phyloP scores from a whole-genome alignment of 192 early-diverging fungal genomes.

The Chytriomyces hyalinus region DNA sequence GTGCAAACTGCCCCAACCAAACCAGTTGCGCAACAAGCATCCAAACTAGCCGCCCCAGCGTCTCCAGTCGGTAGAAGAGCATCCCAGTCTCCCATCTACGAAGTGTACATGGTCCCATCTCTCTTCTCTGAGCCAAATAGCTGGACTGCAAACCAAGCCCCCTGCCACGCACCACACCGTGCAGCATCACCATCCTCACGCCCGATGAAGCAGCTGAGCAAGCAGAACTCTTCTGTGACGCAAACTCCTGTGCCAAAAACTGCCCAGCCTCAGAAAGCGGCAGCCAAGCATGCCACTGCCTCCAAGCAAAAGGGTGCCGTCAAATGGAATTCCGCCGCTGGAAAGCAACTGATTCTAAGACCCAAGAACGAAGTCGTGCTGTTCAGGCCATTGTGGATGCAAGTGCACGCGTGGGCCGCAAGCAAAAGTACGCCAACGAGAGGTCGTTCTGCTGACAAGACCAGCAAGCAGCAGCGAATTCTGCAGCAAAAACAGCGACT shows the following conservation, averaged over 20 bases:
- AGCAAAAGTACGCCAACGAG: neutral
- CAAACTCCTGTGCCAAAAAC: neutral
- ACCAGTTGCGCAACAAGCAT: neutral
- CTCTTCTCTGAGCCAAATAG: constrained; percentile 7
- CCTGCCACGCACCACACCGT: constrained; percentile 23
- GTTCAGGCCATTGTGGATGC: constrained; percentile 27
- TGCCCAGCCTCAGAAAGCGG: constrained; percentile 10
- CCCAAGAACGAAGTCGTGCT: constrained; percentile 26
- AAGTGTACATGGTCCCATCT: constrained; percentile 5
- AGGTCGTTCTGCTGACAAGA: constrained; percentile 30
- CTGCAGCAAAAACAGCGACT: constrained; percentile 24
- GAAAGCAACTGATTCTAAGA: constrained; percentile 31
- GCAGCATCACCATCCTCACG: too few species aligned
- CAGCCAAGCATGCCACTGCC: neutral
- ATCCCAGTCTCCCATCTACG: constrained; percentile 5
- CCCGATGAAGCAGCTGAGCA: constrained; percentile 1
- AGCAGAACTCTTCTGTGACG: constrained; percentile 5
- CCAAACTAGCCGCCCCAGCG: neutral
- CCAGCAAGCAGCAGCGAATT: constrained; percentile 11
- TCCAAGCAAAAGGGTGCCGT: constrained; percentile 2
- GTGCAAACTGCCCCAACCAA: constrained; percentile 11
- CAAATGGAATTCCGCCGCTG: constrained; percentile 28
- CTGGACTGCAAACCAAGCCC: constrained; percentile 18
- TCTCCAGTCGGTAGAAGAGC: neutral
- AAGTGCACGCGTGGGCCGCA: constrained; percentile 13